Evolutionary conservation across 2,329 filamentous ascomycete species (phyloP), one percentile per base, ranked within the genome.

Genomic region (Didymella pomorum): DNA sequence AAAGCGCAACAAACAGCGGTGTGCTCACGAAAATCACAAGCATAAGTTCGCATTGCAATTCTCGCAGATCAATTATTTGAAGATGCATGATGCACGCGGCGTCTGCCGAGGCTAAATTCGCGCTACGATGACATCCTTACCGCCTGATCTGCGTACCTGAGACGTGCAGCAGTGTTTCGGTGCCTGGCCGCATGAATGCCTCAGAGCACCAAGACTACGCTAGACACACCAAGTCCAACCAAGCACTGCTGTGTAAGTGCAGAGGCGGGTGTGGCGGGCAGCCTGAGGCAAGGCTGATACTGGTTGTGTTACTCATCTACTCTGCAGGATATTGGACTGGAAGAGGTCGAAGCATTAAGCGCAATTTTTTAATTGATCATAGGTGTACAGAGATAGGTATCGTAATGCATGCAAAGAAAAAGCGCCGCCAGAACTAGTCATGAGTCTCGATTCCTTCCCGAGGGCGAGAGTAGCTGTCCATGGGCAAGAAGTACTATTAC

Each of bases 401-500:
- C 67, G 64, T 70, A 31, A 62, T 61, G 28, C 60, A 61, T 55
- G 21, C 64, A 60, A 65, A 53, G 67, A 65, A 60, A 63, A 52
- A 64, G 62, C 66, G 63, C 68, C 63, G 58, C 69, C 53, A 71
- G 67, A 71, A 64, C 70, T 69, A 71, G 71, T 70, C 69, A 67
- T 71, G 67, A 49, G 56, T 61, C 54, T 62, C 58, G 57, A 25
- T 44, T 43, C 68, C 66, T 67, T 59, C 66, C 66, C 54, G 61
- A 66, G 65, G 66, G 70, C 61, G 61, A 66, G 59, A 56, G 53
- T 49, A 51, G 64, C 48, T 73, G 62, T 66, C 64, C 61, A 52
- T 64, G 61, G 66, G 59, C 58, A 67, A 66, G 61, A 68, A 67
- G 64, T 65, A 70, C 62, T 58, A 75, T 75, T 76, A 76, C 64